A percentile compares a stretch with the other conserved stretches of the same genome.
Conservation (phyloP, 805 yeast species). For the Nakazawaea sp. region DNA sequence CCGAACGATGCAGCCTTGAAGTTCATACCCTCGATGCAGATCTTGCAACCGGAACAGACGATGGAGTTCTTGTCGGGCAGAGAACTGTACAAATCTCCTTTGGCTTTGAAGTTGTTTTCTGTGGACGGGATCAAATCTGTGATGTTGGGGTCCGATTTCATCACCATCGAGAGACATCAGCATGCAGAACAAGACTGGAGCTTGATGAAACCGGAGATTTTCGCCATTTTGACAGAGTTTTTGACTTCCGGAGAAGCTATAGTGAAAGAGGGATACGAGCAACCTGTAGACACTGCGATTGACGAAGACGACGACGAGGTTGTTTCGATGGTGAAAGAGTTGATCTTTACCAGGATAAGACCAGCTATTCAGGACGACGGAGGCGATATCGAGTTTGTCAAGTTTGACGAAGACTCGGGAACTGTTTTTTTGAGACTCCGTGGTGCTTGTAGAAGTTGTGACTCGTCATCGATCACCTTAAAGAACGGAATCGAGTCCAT, state of each 20-base stretch:
- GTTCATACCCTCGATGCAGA: conserved; percentile 67
- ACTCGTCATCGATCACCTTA: conserved; percentile 83
- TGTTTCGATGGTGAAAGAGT: conserved; percentile 83
- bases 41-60: conserved; percentile 61
- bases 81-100: conserved; percentile 69
- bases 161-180: conserved; percentile 62
- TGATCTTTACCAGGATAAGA: conserved; percentile 88
- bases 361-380: conserved; percentile 99
- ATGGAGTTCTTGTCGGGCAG: conserved; percentile 68
- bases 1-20: conserved; percentile 85
- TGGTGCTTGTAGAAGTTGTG: conserved; percentile 96
- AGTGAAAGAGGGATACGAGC: conserved; percentile 31
- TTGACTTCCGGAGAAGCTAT: conserved; percentile 52
- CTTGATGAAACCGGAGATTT: conserved; percentile 59
- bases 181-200: conserved; percentile 46
- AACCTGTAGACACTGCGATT: conserved; percentile 22
- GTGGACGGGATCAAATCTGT: conserved; percentile 73
- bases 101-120: conserved; percentile 68
- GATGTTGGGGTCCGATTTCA: conserved; percentile 78
- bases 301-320: conserved; percentile 72
- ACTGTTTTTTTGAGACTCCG: conserved; percentile 81
- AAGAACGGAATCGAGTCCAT: conserved; percentile 96
- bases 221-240: conserved; percentile 48
- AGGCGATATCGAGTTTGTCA: conserved; percentile 88
- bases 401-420: conserved; percentile 80